A percentile compares a stretch with the other conserved stretches of the same genome.
phyloP scores from a whole-genome alignment of 2,329 filamentous ascomycete genomes.

The Claviceps citrina region DNA sequence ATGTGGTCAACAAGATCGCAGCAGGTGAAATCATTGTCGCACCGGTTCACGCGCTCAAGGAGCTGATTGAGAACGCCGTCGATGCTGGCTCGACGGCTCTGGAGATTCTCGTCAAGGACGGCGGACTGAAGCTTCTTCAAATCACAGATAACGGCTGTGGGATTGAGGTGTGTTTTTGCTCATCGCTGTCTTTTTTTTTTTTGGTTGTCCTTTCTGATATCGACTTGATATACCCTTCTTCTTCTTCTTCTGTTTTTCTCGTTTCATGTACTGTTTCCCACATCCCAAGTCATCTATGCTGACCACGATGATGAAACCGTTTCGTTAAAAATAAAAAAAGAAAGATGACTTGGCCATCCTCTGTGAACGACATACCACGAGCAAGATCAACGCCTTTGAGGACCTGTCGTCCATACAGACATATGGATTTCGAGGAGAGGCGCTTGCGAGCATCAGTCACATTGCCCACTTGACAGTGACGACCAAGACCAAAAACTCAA shows the following conservation, averaged over 20 bases:
- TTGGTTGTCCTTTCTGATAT: too few relatives aligned
- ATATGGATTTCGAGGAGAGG: slow-evolving; percentile 96
- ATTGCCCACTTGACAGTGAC: slow-evolving; percentile 93
- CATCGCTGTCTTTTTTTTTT: background rate
- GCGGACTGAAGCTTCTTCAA: slow-evolving; percentile 84
- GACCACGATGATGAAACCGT: background rate
- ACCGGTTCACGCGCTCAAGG: slow-evolving; percentile 88
- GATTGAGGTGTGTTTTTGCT: slow-evolving; percentile 55
- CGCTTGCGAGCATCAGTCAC: slow-evolving; percentile 92
- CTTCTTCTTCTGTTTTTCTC: background rate
- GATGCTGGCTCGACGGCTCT: slow-evolving; percentile 89
- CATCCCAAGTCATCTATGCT: background rate
- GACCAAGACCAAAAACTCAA: slow-evolving; percentile 78
- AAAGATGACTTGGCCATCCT: slow-evolving; percentile 83
- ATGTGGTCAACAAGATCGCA: slow-evolving; percentile 97
- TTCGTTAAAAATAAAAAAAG: too few relatives aligned
- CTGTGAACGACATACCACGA: slow-evolving; percentile 92
- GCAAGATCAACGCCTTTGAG: slow-evolving; percentile 86
- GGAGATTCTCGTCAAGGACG: slow-evolving; percentile 86
- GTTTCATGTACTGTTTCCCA: background rate
- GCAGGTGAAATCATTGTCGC: slow-evolving; percentile 97
- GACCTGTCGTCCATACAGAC: slow-evolving; percentile 81
- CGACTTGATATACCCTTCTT: background rate
- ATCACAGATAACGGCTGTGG: slow-evolving; percentile 96
- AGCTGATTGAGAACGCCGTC: slow-evolving; percentile 91